These are phyloP conservation scores for Begonia fuchsioides DNA, from an alignment of 306 rosid species.

Conservation along the genomic window DNA sequence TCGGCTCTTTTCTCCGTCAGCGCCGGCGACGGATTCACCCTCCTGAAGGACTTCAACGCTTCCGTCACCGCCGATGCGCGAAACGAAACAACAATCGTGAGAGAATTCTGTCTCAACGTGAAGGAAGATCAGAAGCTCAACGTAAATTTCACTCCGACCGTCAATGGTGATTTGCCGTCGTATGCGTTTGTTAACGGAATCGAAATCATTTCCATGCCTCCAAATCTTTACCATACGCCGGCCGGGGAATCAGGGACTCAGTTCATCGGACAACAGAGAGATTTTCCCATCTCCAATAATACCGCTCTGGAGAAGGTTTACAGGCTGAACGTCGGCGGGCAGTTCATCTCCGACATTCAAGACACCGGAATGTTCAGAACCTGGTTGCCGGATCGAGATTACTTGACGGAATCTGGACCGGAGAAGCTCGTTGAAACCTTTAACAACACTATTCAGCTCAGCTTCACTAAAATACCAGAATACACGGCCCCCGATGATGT, in stretches of 20 bases:
- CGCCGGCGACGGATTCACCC: too few relatives aligned
- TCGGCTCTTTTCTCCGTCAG: too few relatives aligned
- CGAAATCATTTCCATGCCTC: constrained; percentile 17
- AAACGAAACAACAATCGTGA: not conserved
- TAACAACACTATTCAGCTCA: not conserved
- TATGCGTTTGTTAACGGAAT: too few relatives aligned
- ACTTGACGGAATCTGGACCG: not conserved
- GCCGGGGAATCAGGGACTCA: not conserved
- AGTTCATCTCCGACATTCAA: not conserved
- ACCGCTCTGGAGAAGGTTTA: constrained; percentile 12
- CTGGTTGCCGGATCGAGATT: constrained; percentile 3
- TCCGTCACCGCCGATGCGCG: not conserved
- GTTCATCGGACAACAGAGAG: not conserved
- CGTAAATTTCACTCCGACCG: too few relatives aligned
- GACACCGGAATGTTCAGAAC: constrained; percentile 15
- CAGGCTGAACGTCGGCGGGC: constrained; percentile 14
- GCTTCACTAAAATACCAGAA: not conserved
- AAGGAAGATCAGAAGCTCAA: too few relatives aligned
- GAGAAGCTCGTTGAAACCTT: not conserved
- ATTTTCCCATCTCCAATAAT: not conserved
- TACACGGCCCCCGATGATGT: too few relatives aligned
- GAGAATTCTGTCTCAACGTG: too few relatives aligned
- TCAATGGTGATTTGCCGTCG: too few relatives aligned
- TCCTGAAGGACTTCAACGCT: constrained; percentile 12
- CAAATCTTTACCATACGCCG: constrained; percentile 8